phyloP scores from a whole-genome alignment of 2,329 filamentous ascomycete species.

The Periconia sp. region DNA sequence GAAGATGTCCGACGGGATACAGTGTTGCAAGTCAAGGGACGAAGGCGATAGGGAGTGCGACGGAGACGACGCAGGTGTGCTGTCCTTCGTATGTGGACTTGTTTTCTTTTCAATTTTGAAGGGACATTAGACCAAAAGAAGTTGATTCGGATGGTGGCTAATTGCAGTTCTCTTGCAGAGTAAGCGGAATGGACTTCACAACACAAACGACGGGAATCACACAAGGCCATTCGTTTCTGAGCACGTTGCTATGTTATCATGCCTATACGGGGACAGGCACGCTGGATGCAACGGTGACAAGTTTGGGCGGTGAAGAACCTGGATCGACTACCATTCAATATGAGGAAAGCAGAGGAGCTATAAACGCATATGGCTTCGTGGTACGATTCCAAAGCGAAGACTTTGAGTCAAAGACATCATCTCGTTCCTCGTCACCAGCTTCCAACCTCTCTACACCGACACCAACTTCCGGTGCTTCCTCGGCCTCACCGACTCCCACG shows the following conservation, averaged over 20 bases:
- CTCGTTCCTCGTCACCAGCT: background rate
- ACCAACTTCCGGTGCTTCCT: background rate
- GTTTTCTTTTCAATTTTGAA: background rate
- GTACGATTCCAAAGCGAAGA: conserved; percentile 1
- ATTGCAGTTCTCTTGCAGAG: no score
- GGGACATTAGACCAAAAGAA: background rate
- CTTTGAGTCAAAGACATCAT: background rate
- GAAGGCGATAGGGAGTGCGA: background rate
- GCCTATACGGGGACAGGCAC: background rate
- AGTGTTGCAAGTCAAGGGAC: background rate
- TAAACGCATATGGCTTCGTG: conserved; percentile 6
- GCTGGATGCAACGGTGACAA: background rate
- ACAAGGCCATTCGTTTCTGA: conserved; percentile 1
- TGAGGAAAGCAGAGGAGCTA: background rate
- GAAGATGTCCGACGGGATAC: conserved; percentile 5
- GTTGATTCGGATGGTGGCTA: background rate
- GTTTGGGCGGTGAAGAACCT: background rate
- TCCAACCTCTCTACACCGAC: background rate
- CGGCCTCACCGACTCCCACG: background rate
- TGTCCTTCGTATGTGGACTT: conserved; percentile 5
- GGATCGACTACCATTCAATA: background rate
- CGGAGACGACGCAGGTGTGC: conserved; percentile 7
- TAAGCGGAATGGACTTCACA: background rate
- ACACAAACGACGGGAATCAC: background rate
- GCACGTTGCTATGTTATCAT: conserved; percentile 2